Conservation (phyloP, 371 early-diverging fungal species). For the Apophysomyces trapeziformis region DNA sequence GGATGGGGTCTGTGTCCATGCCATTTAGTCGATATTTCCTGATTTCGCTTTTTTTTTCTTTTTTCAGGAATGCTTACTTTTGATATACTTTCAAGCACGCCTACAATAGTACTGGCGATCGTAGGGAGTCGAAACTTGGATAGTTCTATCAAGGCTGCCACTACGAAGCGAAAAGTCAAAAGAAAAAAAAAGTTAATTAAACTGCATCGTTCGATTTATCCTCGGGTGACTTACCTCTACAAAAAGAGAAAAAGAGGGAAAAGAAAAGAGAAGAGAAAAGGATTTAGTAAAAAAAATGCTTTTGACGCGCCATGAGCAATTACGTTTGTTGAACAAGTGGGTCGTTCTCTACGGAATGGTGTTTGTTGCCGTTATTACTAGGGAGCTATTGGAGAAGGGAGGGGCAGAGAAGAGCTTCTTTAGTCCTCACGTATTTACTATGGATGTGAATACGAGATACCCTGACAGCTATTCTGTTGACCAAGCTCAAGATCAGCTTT, state of each 20-base stretch:
- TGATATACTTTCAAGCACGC: conserved; percentile 62
- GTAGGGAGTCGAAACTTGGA: conserved; percentile 66
- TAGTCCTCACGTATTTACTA: neutral
- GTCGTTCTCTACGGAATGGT: conserved; percentile 63
- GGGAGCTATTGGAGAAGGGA: conserved; percentile 47
- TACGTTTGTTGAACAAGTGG: conserved; percentile 66
- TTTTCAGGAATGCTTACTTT: conserved; percentile 47
- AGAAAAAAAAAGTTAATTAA: conserved; percentile 7
- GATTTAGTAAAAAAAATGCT: neutral
- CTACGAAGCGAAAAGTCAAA: conserved; percentile 17
- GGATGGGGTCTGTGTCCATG: conserved; percentile 20
- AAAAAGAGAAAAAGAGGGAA: conserved; percentile 8
- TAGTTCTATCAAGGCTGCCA: conserved; percentile 67
- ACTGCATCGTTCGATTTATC: conserved; percentile 9
- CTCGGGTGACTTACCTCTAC: conserved; percentile 13
- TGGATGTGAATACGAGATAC: conserved; percentile 16
- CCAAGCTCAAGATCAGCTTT: conserved; percentile 48
- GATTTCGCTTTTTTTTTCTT: neutral
- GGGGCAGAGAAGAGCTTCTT: neutral
- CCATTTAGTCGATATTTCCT: neutral
- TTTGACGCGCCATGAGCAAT: neutral
- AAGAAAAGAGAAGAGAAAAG: neutral
- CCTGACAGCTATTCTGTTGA: conserved; percentile 43
- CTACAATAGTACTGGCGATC: conserved; percentile 57
- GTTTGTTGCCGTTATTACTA: conserved; percentile 55